Percentiles rank a stretch among this genome's conserved stretches.
Conservation (phyloP, 2,329 filamentous ascomycete genomes). For the Fusarium algeriense region DNA sequence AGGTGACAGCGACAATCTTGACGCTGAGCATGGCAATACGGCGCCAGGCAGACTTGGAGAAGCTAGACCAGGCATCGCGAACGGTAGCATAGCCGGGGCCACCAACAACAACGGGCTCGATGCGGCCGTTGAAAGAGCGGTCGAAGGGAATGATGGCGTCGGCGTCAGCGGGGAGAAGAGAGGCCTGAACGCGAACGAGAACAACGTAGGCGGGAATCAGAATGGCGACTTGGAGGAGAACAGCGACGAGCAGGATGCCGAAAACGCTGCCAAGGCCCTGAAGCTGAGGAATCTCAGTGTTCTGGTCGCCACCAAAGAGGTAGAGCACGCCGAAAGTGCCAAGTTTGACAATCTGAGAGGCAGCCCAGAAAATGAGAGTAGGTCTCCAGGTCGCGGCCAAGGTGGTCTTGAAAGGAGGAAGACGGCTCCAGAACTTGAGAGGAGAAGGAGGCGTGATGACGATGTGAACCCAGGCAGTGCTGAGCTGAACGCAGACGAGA, state of each 20-base stretch:
- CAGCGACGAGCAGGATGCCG: constrained; percentile 58
- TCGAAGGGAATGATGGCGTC: constrained; percentile 92
- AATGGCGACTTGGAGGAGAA: constrained; percentile 70
- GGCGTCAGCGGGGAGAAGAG: constrained; percentile 82
- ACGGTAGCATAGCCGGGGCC: constrained; percentile 79
- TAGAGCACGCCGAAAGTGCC: constrained; percentile 59
- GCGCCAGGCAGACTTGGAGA: constrained; percentile 77
- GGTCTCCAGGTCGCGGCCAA: constrained; percentile 78
- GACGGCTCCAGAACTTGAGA: constrained; percentile 75
- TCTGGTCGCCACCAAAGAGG: constrained; percentile 59
- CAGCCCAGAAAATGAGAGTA: constrained; percentile 71
- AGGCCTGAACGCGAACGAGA: constrained; percentile 86
- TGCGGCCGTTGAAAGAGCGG: constrained; percentile 82
- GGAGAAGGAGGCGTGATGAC: constrained; percentile 79
- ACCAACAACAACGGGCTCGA: constrained; percentile 79
- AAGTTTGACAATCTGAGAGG: constrained; percentile 62
- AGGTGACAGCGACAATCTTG: constrained; percentile 74
- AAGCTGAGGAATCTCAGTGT: constrained; percentile 51
- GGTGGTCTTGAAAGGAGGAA: constrained; percentile 73
- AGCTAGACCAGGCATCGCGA: constrained; percentile 82
- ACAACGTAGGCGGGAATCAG: constrained; percentile 82
- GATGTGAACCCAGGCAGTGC: constrained; percentile 86
- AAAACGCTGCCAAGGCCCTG: constrained; percentile 57
- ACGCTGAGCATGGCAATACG: constrained; percentile 80
- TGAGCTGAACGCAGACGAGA: constrained; percentile 74